Evolutionary conservation across 2,329 filamentous ascomycete species (phyloP), one percentile per base, ranked within the genome.

Genomic region (Microsporum canis): DNA sequence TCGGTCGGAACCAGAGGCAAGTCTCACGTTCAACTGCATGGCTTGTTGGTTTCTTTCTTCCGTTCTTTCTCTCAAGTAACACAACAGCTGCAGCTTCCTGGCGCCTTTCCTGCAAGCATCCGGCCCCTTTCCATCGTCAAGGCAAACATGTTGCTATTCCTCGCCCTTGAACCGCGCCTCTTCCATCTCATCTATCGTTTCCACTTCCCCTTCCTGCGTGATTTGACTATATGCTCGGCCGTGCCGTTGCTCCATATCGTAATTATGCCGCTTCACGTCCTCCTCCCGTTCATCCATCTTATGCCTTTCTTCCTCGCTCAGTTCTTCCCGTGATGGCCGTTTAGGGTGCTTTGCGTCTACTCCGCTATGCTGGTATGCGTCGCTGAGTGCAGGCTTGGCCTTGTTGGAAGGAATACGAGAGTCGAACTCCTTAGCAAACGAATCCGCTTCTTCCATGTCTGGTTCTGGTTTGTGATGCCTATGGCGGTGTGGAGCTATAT

Each of bases 291-390:
- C 31, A 10, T 64, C 33, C 29, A 53, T 12, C 45, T 60, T 62
- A 14, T 57, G 56, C 5, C 33, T 17, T 23, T 65, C 63, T 5
- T 66, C 65, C 1, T 59, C 60, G 17, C 51, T 60, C 39, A 64
- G 38, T n/a, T 66, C 61, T 23, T 63, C 58, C 29, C 61, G 63
- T 10, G 58, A 29, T 45, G 59, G 63, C 29, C 60, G 58, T 17
- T 62, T 62, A 3, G 64, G 64, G 31, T 65, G 64, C 17, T 64
- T 60, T 23, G 43, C 39, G 51, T 65, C 64, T 1, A 31, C 31
- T 43, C 64, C 64, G 34, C 63, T 63, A 51, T 64, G 64, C 57
- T 64, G 64, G 41, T 63, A 65, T 62, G 60, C 61, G 10, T 65
- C 64, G 41, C 60, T 60, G 34, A 65, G 63, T 5, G 63, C 59